Percentiles rank a stretch among this genome's conserved stretches.
Conservation (phyloP, 2,329 filamentous ascomycete species). For the Trichoderma breve region DNA sequence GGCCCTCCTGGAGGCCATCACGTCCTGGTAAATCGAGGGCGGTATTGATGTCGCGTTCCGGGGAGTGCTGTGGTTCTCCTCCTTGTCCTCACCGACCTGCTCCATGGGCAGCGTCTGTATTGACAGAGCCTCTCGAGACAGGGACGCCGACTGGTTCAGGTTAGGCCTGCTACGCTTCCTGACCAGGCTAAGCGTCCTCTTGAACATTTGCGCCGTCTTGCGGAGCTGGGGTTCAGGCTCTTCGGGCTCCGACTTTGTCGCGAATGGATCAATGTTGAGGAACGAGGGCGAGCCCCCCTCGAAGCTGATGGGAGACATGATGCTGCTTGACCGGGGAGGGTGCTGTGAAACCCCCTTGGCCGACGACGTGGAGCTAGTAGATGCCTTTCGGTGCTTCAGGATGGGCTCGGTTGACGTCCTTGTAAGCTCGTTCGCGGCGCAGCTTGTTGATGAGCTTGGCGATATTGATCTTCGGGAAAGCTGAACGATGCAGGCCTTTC, state of each 20-base stretch:
- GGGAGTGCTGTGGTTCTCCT: conserved; percentile 31
- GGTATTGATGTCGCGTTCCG: conserved; percentile 20
- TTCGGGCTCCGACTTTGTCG: conserved; percentile 36
- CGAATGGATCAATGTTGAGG: conserved; percentile 55
- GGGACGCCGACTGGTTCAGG: conserved; percentile 40
- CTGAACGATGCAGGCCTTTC: conserved; percentile 58
- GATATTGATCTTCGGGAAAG: conserved; percentile 47
- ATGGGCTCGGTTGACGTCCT: conserved; percentile 34
- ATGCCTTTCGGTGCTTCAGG: conserved; percentile 31
- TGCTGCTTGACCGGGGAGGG: conserved; percentile 45
- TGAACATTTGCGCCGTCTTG: conserved; percentile 49
- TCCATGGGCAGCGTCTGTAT: conserved; percentile 30
- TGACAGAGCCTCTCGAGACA: conserved; percentile 36
- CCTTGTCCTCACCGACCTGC: conserved; percentile 36
- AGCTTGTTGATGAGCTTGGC: conserved; percentile 38
- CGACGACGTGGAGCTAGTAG: conserved; percentile 36
- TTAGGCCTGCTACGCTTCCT: conserved; percentile 54
- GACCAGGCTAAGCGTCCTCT: conserved; percentile 53
- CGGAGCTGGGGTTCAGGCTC: conserved; percentile 37
- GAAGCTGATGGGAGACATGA: conserved; percentile 35
- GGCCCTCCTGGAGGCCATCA: conserved; percentile 45
- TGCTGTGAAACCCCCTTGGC: conserved; percentile 35
- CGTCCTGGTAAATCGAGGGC: conserved; percentile 48
- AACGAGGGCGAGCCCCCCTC: conserved; percentile 46
- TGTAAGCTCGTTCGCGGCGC: conserved; percentile 28